These are phyloP conservation scores for Fusarium proliferatum DNA, from an alignment of 2,329 filamentous ascomycete species.

Conservation along the genomic window DNA sequence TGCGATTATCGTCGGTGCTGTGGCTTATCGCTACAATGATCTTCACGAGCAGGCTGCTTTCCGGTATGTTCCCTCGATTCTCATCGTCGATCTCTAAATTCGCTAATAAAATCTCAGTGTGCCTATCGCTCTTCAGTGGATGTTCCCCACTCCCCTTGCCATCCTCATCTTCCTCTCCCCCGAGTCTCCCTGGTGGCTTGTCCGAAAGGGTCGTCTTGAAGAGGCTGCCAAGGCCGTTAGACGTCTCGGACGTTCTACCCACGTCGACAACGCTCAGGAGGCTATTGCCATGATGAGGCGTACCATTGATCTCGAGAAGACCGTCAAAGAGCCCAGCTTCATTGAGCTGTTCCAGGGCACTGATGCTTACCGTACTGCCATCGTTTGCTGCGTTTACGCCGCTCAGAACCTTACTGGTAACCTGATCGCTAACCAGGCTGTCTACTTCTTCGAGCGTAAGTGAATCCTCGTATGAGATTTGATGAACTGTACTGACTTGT, in stretches of 20 bases:
- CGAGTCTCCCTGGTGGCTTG: constrained; percentile 66
- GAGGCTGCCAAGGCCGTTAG: constrained; percentile 57
- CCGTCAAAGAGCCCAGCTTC: constrained; percentile 55
- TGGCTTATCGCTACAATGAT: constrained; percentile 63
- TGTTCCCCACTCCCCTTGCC: constrained; percentile 66
- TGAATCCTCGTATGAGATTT: background rate
- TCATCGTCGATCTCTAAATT: constrained; percentile 24
- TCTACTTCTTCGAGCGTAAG: constrained; percentile 65
- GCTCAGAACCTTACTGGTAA: constrained; percentile 71
- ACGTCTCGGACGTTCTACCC: constrained; percentile 55
- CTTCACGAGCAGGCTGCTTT: constrained; percentile 18
- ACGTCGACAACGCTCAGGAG: constrained; percentile 44
- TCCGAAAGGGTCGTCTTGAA: constrained; percentile 58
- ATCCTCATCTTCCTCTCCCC: constrained; percentile 63
- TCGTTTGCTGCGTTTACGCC: constrained; percentile 67
- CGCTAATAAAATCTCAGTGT: constrained; percentile 50
- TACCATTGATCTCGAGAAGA: constrained; percentile 64
- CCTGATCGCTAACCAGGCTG: constrained; percentile 70
- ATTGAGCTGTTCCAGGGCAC: constrained; percentile 66
- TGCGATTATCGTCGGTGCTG: constrained; percentile 66
- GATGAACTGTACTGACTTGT: constrained; percentile 3
- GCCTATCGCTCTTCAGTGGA: constrained; percentile 68
- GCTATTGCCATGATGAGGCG: constrained; percentile 68
- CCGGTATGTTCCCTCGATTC: constrained; percentile 2
- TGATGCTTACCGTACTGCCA: constrained; percentile 64